These are phyloP conservation scores for Colletotrichum cuscutae DNA, from an alignment of 2,329 filamentous ascomycete species.

Conservation along the genomic window DNA sequence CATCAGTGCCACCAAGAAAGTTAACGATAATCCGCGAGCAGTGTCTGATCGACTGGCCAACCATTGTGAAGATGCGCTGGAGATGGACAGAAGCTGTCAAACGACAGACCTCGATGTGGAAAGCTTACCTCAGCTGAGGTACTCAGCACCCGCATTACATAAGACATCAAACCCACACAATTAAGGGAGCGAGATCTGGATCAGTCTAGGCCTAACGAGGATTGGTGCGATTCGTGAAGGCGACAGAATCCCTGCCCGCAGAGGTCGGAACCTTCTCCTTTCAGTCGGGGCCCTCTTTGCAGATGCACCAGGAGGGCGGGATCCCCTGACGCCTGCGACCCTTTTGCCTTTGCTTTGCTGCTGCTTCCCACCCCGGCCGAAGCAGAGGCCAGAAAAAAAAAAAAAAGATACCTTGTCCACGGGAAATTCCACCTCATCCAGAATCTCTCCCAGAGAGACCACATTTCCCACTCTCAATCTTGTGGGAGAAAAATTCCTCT, in stretches of 20 bases:
- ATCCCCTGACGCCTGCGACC: conserved; percentile 15
- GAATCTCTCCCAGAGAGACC: conserved; percentile 28
- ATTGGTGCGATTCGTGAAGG: conserved; percentile 24
- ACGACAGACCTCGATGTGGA: not conserved
- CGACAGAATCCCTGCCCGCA: conserved; percentile 15
- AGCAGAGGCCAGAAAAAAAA: conserved; percentile 6
- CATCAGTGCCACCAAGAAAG: not conserved
- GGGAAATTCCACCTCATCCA: conserved; percentile 31
- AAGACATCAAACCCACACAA: conserved; percentile 20
- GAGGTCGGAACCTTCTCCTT: conserved; percentile 24
- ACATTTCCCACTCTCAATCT: conserved; percentile 27
- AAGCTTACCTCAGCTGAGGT: not conserved
- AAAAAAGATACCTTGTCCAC: conserved; percentile 30
- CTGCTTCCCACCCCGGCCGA: conserved; percentile 12
- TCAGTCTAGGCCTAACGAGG: conserved; percentile 19
- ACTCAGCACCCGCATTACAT: not conserved
- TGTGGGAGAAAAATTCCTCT: conserved; percentile 8
- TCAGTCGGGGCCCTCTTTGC: conserved; percentile 15
- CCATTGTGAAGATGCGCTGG: not conserved
- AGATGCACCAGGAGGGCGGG: not conserved
- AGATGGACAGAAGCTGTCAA: not conserved
- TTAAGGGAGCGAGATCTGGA: conserved; percentile 34
- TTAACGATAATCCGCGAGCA: not conserved
- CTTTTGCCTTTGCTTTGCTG: not conserved
- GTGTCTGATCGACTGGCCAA: not conserved